Percentiles rank a stretch among this genome's conserved stretches.
Evolutionary conservation across 2,329 filamentous ascomycete species (phyloP).

Genomic region (Calonectria pauciramosa): DNA sequence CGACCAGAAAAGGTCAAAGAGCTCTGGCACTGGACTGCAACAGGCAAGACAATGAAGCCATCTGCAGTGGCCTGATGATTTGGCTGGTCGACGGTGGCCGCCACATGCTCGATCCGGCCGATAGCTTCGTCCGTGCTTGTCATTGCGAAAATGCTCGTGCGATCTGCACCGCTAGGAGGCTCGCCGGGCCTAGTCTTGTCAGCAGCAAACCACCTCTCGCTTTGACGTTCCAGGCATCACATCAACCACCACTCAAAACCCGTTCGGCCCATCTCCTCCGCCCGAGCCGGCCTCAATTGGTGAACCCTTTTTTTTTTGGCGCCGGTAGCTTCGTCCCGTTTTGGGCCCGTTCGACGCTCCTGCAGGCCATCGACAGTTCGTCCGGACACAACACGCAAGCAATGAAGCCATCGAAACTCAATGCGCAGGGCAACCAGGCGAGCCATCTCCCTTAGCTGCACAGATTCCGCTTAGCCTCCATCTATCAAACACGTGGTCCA

Average conservation of each 20-base stretch:
- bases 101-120: constrained; percentile 5
- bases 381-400: not conserved
- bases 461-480: not conserved
- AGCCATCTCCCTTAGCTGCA: not conserved
- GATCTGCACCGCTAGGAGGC: constrained; percentile 1
- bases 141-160: not conserved
- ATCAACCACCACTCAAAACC: not conserved
- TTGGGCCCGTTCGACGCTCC: not conserved
- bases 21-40: not conserved
- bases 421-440: not conserved
- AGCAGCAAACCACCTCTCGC: not conserved
- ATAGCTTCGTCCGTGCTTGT: constrained; percentile 5
- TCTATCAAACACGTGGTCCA: constrained; percentile 8
- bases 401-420: not conserved
- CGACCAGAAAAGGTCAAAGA: not conserved
- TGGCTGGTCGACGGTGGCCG: not conserved
- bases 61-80: not conserved
- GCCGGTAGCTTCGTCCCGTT: not conserved
- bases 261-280: not conserved
- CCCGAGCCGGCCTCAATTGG: not conserved
- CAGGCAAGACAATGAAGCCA: not conserved
- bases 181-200: not conserved
- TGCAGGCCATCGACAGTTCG: constrained; percentile 5
- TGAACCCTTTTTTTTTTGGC: not conserved
- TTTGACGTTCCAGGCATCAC: not conserved